Conservation (phyloP, 805 yeast species). For the Saturnispora mendoncae region DNA sequence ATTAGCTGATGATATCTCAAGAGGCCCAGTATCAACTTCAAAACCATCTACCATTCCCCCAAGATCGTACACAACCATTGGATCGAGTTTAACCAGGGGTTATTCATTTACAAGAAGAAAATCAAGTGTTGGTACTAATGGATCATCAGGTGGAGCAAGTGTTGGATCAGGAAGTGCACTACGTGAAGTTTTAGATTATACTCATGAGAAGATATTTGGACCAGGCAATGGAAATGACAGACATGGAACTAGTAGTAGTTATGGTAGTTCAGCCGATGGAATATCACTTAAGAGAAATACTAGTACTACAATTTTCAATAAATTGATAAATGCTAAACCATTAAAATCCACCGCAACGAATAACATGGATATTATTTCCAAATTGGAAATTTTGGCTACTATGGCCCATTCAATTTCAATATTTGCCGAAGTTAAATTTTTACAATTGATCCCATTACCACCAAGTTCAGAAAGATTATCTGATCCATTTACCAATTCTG, state of each 20-base stretch:
- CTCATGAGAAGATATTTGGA: slow-evolving; percentile 83
- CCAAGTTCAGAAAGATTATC: slow-evolving; percentile 24
- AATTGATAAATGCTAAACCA: slow-evolving; percentile 8
- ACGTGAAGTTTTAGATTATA: slow-evolving; percentile 77
- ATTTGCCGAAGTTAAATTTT: slow-evolving; percentile 85
- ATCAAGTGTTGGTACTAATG: slow-evolving; percentile 53
- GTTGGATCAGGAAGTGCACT: slow-evolving; percentile 77
- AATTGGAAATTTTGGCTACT: slow-evolving; percentile 70
- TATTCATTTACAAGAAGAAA: slow-evolving; percentile 33
- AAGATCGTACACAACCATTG: slow-evolving; percentile 1
- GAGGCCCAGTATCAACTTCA: slow-evolving; percentile 23
- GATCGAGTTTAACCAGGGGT: slow-evolving; percentile 4
- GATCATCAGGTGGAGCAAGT: slow-evolving; percentile 23
- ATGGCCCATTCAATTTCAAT: slow-evolving; percentile 83
- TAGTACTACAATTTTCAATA: slow-evolving; percentile 6
- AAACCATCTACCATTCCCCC: slow-evolving; percentile 8
- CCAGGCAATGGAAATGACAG: slow-evolving; percentile 27
- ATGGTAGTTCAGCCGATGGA: not conserved
- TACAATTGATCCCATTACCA: slow-evolving; percentile 73
- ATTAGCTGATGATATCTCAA: slow-evolving; percentile 82
- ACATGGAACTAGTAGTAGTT: slow-evolving; percentile 12
- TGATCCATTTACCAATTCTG: slow-evolving; percentile 16
- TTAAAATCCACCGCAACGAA: not conserved
- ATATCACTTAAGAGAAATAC: slow-evolving; percentile 2
- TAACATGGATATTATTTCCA: slow-evolving; percentile 33